Evolutionary conservation across 108 stramenopile species (phyloP).

Genomic region (Bacterosira constricta): DNA sequence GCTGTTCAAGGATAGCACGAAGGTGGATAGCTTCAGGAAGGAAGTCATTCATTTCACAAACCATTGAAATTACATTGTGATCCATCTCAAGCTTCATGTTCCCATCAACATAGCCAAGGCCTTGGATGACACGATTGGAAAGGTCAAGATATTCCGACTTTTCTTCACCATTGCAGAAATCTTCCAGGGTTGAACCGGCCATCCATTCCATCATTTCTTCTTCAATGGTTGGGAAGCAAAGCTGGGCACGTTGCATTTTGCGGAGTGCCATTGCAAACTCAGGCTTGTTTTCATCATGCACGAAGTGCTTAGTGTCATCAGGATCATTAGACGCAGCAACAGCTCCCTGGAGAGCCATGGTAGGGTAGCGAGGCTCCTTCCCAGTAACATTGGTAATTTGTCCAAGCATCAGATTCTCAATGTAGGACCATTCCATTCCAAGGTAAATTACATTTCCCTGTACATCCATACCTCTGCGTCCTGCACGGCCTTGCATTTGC

Average conservation of each 20-base stretch:
- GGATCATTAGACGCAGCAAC: conserved; percentile 89
- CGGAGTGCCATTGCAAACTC: conserved; percentile 74
- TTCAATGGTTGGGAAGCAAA: conserved; percentile 81
- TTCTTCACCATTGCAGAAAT: conserved; percentile 74
- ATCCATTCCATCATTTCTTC: conserved; percentile 88
- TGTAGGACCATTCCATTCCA: conserved; percentile 95
- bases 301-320: conserved; percentile 70
- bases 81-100: conserved; percentile 84
- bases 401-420: conserved; percentile 98
- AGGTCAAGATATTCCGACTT: conserved; percentile 70
- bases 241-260: conserved; percentile 73
- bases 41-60: conserved; percentile 86
- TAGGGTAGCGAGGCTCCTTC: conserved; percentile 94
- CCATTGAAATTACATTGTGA: conserved; percentile 84
- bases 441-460: conserved; percentile 98
- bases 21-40: conserved; percentile 83
- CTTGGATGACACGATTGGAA: conserved; percentile 68
- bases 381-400: conserved; percentile 95
- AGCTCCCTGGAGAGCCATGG: conserved; percentile 89
- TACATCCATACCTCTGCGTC: conserved; percentile 99
- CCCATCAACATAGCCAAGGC: conserved; percentile 80
- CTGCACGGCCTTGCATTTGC: conserved; percentile 99
- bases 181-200: conserved; percentile 73
- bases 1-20: conserved; percentile 72
- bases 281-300: conserved; percentile 61